These are phyloP conservation scores for Hypomyces rosellus DNA, from an alignment of 2,329 filamentous ascomycete species.

Conservation along the genomic window DNA sequence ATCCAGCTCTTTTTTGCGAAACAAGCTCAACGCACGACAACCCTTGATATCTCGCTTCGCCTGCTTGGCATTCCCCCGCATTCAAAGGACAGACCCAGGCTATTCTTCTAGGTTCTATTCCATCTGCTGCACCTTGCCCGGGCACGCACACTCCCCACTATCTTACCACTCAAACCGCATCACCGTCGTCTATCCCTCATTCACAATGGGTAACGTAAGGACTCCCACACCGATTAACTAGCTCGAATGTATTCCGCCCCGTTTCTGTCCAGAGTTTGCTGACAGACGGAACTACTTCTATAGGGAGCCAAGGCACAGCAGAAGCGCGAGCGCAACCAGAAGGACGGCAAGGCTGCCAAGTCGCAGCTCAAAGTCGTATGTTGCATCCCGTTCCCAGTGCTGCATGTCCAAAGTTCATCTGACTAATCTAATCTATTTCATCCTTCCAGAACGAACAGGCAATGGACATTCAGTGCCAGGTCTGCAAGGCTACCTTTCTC, in stretches of 20 bases:
- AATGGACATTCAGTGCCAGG: constrained; percentile 68
- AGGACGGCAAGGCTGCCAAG: constrained; percentile 52
- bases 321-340: constrained; percentile 67
- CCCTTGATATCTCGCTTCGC: too few species aligned
- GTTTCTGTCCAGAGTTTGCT: constrained; percentile 9
- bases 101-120: too few species aligned
- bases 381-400: constrained; percentile 16
- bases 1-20: too few species aligned
- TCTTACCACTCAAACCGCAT: neutral
- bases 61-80: too few species aligned
- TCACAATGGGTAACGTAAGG: constrained; percentile 31
- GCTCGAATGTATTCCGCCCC: too few species aligned
- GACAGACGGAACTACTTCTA: constrained; percentile 9
- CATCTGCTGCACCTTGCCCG: too few species aligned
- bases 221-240: neutral
- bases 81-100: too few species aligned
- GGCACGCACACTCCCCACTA: too few species aligned
- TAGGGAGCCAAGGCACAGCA: constrained; percentile 61
- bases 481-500: constrained; percentile 74
- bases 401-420: neutral
- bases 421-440: neutral
- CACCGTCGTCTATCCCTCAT: neutral
- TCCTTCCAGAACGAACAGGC: constrained; percentile 62
- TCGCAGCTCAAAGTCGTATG: constrained; percentile 64
- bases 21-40: too few species aligned